A percentile compares a stretch with the other conserved stretches of the same genome.
Conservation (phyloP, 2,329 filamentous ascomycete species). For the Aspergillus neotritici region DNA sequence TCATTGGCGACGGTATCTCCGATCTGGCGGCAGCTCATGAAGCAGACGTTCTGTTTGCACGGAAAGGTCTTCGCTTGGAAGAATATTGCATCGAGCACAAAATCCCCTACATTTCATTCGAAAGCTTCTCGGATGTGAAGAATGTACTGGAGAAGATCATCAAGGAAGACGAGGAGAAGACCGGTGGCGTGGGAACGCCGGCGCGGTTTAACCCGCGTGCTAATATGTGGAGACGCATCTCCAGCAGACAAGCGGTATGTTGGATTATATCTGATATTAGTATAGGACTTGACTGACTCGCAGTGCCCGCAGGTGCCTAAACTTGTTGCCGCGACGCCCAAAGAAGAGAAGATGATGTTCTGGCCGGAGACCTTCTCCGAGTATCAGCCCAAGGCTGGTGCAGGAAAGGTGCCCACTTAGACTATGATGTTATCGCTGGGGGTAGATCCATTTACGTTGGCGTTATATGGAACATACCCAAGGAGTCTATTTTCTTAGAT, state of each 20-base stretch:
- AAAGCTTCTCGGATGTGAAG: constrained; percentile 63
- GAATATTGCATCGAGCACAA: constrained; percentile 60
- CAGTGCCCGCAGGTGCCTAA: constrained; percentile 36
- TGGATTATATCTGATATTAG: constrained; percentile 14
- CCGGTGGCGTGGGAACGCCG: constrained; percentile 55
- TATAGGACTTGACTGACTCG: constrained; percentile 4
- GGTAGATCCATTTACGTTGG: not conserved
- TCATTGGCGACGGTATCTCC: constrained; percentile 65
- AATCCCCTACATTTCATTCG: constrained; percentile 57
- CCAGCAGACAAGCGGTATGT: constrained; percentile 51
- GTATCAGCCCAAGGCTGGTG: constrained; percentile 30
- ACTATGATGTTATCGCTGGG: not conserved
- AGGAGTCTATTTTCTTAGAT: too few species aligned
- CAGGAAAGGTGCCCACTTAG: constrained; percentile 8
- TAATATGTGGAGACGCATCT: constrained; percentile 61
- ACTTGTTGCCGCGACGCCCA: constrained; percentile 49
- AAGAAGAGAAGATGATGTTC: constrained; percentile 58
- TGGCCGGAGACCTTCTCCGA: constrained; percentile 57
- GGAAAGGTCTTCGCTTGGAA: constrained; percentile 59
- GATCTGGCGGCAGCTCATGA: constrained; percentile 61
- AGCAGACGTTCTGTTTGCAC: constrained; percentile 63
- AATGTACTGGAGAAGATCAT: constrained; percentile 54
- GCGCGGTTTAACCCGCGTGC: constrained; percentile 61
- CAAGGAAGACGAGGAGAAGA: constrained; percentile 56
- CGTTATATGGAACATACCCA: not conserved